Percentiles rank a stretch among this genome's conserved stretches.
phyloP scores from a whole-genome alignment of 345 rosid species.

The Salix udensis region DNA sequence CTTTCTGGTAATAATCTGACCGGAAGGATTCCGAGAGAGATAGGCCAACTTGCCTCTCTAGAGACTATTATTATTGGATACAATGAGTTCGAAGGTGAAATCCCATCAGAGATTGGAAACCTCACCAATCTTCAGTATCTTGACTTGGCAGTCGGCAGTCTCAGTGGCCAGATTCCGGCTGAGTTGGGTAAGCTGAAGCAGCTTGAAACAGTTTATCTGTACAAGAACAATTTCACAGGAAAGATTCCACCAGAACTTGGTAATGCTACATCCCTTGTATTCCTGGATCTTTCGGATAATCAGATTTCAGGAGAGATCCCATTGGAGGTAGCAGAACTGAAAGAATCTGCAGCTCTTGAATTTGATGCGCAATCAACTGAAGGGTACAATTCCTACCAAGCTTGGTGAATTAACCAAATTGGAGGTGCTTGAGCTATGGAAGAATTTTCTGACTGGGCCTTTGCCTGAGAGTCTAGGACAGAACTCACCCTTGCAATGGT shows the following conservation, averaged over 20 bases:
- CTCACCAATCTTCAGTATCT: slow-evolving; percentile 70
- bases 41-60: slow-evolving; percentile 67
- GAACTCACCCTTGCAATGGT: slow-evolving; percentile 75
- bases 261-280: slow-evolving; percentile 48
- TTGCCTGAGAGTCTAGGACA: slow-evolving; percentile 68
- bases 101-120: slow-evolving; percentile 68
- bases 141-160: slow-evolving; percentile 68
- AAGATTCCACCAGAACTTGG: slow-evolving; percentile 62
- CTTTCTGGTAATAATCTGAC: slow-evolving; percentile 89
- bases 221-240: slow-evolving; percentile 66
- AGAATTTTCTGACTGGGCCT: slow-evolving; percentile 78
- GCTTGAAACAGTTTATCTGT: slow-evolving; percentile 61
- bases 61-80: slow-evolving; percentile 85
- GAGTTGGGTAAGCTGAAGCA: slow-evolving; percentile 59
- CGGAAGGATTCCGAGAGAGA: slow-evolving; percentile 59
- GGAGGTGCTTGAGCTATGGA: slow-evolving; percentile 79
- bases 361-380: slow-evolving; percentile 72
- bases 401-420: slow-evolving; percentile 52
- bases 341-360: slow-evolving; percentile 75
- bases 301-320: slow-evolving; percentile 65
- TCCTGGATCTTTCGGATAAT: slow-evolving; percentile 84
- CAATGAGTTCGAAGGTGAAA: slow-evolving; percentile 71
- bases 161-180: slow-evolving; percentile 68
- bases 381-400: slow-evolving; percentile 58
- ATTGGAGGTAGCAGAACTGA: slow-evolving; percentile 44